Evolutionary conservation across 2,329 filamentous ascomycete species (phyloP).

Genomic region (Nigrospora osmanthi): DNA sequence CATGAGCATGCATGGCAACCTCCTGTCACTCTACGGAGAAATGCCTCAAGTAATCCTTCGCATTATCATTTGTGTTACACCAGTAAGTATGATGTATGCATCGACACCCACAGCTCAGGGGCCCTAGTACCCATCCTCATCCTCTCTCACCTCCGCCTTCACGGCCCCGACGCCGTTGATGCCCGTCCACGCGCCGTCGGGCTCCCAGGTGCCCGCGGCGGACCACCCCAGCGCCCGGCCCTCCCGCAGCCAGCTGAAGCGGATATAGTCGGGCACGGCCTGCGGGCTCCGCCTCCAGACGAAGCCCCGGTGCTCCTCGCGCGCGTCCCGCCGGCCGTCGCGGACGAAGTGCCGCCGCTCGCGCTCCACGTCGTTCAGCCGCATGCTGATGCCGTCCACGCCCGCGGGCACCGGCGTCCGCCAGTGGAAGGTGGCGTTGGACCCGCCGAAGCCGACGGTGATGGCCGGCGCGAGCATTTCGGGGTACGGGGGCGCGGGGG

Average conservation of each 20-base stretch:
- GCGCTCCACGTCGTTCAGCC: constrained; percentile 5
- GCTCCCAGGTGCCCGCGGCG: constrained; percentile 7
- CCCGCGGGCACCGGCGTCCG: neutral
- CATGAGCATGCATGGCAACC: too few species aligned
- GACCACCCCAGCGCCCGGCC: constrained; percentile 5
- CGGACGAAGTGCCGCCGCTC: neutral
- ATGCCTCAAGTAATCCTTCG: too few species aligned
- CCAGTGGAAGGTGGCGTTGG: constrained; percentile 6
- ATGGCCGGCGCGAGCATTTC: constrained; percentile 7
- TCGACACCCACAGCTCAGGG: too few species aligned
- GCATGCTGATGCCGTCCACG: constrained; percentile 6
- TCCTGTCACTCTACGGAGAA: too few species aligned
- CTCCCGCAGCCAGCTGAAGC: constrained; percentile 8
- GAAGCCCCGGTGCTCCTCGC: constrained; percentile 1
- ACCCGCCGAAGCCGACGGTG: neutral
- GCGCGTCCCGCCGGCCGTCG: neutral
- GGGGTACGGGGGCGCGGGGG: neutral
- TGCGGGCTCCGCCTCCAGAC: constrained; percentile 8
- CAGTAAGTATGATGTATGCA: too few species aligned
- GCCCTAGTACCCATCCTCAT: too few species aligned
- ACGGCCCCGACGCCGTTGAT: too few species aligned
- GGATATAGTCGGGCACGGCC: constrained; percentile 9
- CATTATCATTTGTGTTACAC: too few species aligned
- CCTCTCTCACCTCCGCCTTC: too few species aligned
- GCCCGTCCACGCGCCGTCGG: constrained; percentile 25